Evolutionary conservation across 2,329 filamentous ascomycete species (phyloP), one percentile per base, ranked within the genome.

Genomic region (Bisporella sp.): DNA sequence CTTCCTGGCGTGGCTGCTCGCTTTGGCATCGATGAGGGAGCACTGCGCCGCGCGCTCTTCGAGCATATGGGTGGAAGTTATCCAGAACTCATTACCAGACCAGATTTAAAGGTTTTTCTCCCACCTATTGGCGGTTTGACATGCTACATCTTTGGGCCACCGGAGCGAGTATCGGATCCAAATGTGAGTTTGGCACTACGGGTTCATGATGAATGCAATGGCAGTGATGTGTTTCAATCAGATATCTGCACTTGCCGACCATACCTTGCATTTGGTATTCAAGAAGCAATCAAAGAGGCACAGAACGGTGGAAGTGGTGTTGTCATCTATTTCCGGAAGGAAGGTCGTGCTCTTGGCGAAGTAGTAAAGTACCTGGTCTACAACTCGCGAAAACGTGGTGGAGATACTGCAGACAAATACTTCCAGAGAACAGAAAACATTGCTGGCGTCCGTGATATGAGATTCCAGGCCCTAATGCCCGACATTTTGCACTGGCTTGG

Each of bases 361-460:
- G 93, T 99, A 31, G 64, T 62, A 53, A 65, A 65, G 64, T 66
- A 66, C 48, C 58, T 84, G 54, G 81, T 84, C 44, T 85, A 92
- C 74, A 93, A 92, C 66, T 87, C 87, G 46, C 76, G 85, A 57
- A 93, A 92, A 71, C 82, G 87, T 61, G 86, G 86, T 57, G 78
- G 82, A 56, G 87, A 91, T 69, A 80, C 80, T 52, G 90, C 90
- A 28, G 92, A 86, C 61, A 89, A 95, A 68, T 97, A 97, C 72
- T 97, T 97, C 74, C 86, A 92, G 71, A 79, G 93, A 51, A 97
- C 92, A n/a, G 92, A 96, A 70, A 96, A 96, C 67, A 95, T 99
- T 66, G 93, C 93, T 7, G 93, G 93, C 54, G 92, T 97, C 58
- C 95, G 96, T 68, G 86, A 83, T 61, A 97, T 97, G 92, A 84